A percentile compares a stretch with the other conserved stretches of the same genome.
Conservation (phyloP, 805 yeast species). For the Candida anglica region DNA sequence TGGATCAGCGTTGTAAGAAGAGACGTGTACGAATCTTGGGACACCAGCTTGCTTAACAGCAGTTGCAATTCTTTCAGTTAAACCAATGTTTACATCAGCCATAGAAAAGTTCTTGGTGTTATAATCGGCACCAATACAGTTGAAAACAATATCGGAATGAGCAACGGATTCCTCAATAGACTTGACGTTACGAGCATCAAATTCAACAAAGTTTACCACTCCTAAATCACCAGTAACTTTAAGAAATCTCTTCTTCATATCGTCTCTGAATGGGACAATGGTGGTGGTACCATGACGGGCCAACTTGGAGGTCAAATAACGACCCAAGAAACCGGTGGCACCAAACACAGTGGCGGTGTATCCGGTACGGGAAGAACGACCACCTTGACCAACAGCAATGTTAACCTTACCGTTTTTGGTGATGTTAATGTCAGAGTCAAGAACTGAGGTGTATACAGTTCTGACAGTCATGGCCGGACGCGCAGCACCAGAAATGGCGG, state of each 20-base stretch:
- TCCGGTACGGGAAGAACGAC: slow-evolving; percentile 82
- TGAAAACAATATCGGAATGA: slow-evolving; percentile 78
- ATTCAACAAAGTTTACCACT: slow-evolving; percentile 78
- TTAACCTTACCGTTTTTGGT: slow-evolving; percentile 74
- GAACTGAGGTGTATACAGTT: slow-evolving; percentile 36
- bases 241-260: slow-evolving; percentile 68
- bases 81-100: slow-evolving; percentile 81
- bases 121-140: slow-evolving; percentile 73
- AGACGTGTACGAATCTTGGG: slow-evolving; percentile 73
- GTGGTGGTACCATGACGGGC: slow-evolving; percentile 80
- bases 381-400: slow-evolving; percentile 71
- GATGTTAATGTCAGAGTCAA: slow-evolving; percentile 61
- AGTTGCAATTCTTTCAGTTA: slow-evolving; percentile 71
- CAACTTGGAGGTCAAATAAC: slow-evolving; percentile 63
- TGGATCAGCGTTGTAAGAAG: slow-evolving; percentile 72
- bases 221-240: slow-evolving; percentile 86
- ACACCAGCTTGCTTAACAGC: slow-evolving; percentile 68
- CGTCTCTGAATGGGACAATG: slow-evolving; percentile 79
- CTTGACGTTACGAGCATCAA: slow-evolving; percentile 73
- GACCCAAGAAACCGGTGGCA: slow-evolving; percentile 74
- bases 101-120: slow-evolving; percentile 75
- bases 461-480: slow-evolving; percentile 20
- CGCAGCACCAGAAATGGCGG: too few species aligned
- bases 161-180: slow-evolving; percentile 75
- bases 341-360: slow-evolving; percentile 89